Base-by-base conservation (phyloP, 345 rosid species). In the Aquilaria malaccensis region DNA sequence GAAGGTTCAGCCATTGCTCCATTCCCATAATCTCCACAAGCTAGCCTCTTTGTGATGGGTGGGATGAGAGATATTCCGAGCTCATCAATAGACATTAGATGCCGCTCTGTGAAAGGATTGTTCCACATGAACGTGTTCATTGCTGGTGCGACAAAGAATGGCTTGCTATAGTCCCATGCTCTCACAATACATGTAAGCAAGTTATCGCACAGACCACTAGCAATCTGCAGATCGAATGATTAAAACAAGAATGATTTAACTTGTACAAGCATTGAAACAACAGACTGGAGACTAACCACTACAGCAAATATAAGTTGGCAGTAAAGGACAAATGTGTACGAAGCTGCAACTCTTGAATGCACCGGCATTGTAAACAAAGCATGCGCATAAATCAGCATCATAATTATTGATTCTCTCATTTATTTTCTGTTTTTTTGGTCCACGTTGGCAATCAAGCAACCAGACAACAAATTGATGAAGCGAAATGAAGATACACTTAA, bases 61-160 rank as follows among this genome's bases (percentile, higher is more conserved):
- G 79, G 85, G 61, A 85, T 82, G 29, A 82, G 75, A 45, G 79
- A 62, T 45, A 82, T 80, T 50, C 85, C 84, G 54, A 82, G 85
- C 70, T 85, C 91, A 52, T 80, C 87, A 41, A 80, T 67, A 9
- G 69, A 47, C 79, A 76, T 67, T 1, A 80, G 79, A 70, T 85
- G 91, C 13, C 79, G 64, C 53, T 82, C 87, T 0, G 87, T 80
- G 68, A 85, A 82, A 56, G 82, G 83, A 62, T 85, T 85, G 6
- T 53, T 78, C 87, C 91, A 85, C 87, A 78, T 85, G 73, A 78
- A 73, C 22, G 82, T 80, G 71, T 85, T 82, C 91, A 80, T 85
- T 3, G 91, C 84, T 15, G 87, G 91, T 7, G 87, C 85, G 11
- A 85, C 76, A 52, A 82, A 82, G 7, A 80, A 50, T 45, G 82